phyloP scores from a whole-genome alignment of 148 eudicot genomes.

The Rhododendron williamsianum region DNA sequence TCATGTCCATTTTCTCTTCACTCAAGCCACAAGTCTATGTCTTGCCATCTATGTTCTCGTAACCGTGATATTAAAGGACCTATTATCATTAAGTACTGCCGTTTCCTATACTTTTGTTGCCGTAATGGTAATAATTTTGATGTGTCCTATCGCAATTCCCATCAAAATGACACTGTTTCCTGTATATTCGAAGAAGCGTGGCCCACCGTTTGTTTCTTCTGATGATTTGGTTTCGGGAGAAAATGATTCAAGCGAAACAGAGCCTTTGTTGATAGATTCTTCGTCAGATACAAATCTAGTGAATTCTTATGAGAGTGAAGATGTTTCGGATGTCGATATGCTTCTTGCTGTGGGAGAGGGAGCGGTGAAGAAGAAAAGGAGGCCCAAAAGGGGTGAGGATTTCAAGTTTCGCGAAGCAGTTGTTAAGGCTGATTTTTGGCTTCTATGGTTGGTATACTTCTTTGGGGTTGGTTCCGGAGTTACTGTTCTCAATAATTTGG shows the following conservation, averaged over 20 bases:
- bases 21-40: conserved; percentile 58
- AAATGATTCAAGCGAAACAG: conserved; percentile 22
- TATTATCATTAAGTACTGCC: conserved; percentile 29
- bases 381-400: conserved; percentile 84
- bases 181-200: conserved; percentile 23
- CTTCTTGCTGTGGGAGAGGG: conserved; percentile 85
- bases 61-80: conserved; percentile 42
- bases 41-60: conserved; percentile 69
- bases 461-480: conserved; percentile 82
- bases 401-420: conserved; percentile 70
- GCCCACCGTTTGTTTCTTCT: conserved; percentile 30
- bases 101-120: conserved; percentile 50
- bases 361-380: conserved; percentile 74
- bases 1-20: conserved; percentile 61
- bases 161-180: conserved; percentile 87
- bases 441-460: conserved; percentile 72
- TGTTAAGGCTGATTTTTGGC: conserved; percentile 94
- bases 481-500: conserved; percentile 84
- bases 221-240: conserved; percentile 26
- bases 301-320: conserved; percentile 48
- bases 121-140: conserved; percentile 58
- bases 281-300: conserved; percentile 32
- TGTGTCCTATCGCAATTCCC: conserved; percentile 86
- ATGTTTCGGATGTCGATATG: conserved; percentile 48
- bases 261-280: conserved; percentile 42